A percentile compares a stretch with the other conserved stretches of the same genome.
These are phyloP conservation scores for Penicillium sumatraense DNA, from an alignment of 2,329 filamentous ascomycete genomes.

Conservation along the genomic window DNA sequence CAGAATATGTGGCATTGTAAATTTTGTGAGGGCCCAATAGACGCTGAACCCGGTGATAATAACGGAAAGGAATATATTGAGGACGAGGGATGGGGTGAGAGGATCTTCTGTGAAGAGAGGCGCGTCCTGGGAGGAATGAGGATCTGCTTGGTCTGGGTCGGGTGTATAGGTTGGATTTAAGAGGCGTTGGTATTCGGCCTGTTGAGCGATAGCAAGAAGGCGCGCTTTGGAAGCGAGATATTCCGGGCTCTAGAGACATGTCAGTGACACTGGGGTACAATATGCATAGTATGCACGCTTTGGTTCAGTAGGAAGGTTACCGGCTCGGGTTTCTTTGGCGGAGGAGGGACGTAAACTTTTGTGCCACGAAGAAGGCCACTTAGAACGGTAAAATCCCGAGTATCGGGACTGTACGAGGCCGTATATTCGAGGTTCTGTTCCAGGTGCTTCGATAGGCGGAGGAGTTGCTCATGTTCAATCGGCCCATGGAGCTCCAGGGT, in stretches of 20 bases:
- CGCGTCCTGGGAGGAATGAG: conserved; percentile 30
- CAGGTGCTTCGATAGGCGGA: conserved; percentile 40
- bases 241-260: conserved; percentile 63
- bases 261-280: conserved; percentile 4
- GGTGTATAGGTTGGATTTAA: conserved; percentile 60
- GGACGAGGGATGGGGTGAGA: conserved; percentile 64
- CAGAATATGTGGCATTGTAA: conserved; percentile 39
- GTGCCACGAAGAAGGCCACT: conserved; percentile 74
- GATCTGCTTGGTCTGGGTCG: conserved; percentile 48
- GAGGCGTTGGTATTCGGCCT: conserved; percentile 81
- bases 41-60: conserved; percentile 63
- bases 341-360: conserved; percentile 76
- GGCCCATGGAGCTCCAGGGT: conserved; percentile 35
- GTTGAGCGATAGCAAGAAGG: conserved; percentile 81
- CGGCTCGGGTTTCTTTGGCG: conserved; percentile 75
- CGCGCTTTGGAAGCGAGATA: conserved; percentile 88
- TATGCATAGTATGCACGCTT: background rate
- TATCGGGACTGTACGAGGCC: conserved; percentile 2
- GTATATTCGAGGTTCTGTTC: conserved; percentile 19
- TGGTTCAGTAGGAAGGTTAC: conserved; percentile 55
- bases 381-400: conserved; percentile 52
- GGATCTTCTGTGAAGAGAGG: conserved; percentile 32
- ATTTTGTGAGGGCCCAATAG: conserved; percentile 48
- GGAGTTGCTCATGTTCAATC: conserved; percentile 49
- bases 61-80: conserved; percentile 89